Base-by-base conservation (phyloP, 2,329 filamentous ascomycete species). In the Arthroderma sp. region DNA sequence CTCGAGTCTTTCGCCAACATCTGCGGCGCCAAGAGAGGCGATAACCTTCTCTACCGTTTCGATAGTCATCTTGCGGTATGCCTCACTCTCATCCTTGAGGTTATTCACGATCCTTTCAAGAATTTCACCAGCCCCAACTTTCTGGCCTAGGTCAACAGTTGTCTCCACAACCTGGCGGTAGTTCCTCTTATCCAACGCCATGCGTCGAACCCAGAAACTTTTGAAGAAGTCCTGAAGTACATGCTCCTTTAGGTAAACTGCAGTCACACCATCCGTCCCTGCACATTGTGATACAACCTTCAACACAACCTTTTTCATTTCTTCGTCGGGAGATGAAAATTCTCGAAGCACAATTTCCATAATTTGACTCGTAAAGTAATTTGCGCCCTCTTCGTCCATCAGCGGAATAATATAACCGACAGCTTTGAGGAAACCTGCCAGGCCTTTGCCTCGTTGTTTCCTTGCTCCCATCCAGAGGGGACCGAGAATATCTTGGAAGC, bases 321-420 rank as follows among this genome's bases (percentile, higher is more conserved):
- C 93, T 72, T 98, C 93, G 63, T 98, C 93, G 0, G 93, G 93
- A 0, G 91, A 96, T 5, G 90, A 87, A 67, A 98, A 98, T 69
- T 98, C 93, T 66, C 93, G 84, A 31, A 97, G 82, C 13, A 98
- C 77, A 66, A 97, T 97, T 72, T 97, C 93, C 91, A 98, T 97
- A 66, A 98, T 96, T 72, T 98, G 91, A 64, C 85, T 88, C 7
- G 93, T 97, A 68, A 98, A 98, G 75, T 98, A 98, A 70, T 96
- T 97, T 73, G 93, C 91, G 71, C 96, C 97, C 69, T 98, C 93
- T 73, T 98, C 93, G 74, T 98, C 93, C 93, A 98, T 98, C 55
- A 98, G 81, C 3, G 93, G 93, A 61, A 98, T 97, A 68, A 98
- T 95, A 71, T 93, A 97, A 25, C 93, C 93, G 44, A 98, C 91